Evolutionary conservation across 345 rosid species (phyloP), one percentile per base, ranked within the genome.

Genomic region (Arabidopsis suecica): DNA sequence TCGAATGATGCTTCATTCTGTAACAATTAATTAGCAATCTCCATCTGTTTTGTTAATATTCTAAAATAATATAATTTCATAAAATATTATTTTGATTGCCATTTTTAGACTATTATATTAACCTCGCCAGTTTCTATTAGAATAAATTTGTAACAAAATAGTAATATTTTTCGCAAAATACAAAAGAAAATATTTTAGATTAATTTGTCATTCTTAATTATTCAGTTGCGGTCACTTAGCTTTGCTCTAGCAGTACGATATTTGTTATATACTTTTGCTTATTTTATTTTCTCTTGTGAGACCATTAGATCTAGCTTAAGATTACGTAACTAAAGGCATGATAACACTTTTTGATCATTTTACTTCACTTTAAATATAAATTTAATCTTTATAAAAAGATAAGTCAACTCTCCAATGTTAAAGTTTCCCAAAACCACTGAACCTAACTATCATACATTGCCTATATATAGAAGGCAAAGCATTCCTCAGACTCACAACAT

Each of bases 371-470:
- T 20, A 11, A 4, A 60, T 5, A 74, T 2, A 25, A 56, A 23
- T 6, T 7, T 45, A 23, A 23, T 13, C 5, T 67, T 59, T 38
- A 38, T 12, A 13, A 37, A 56, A 58, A 34, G 45, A 65, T 47
- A 68, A 64, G 66, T 66, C 78, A 74, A 58, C 18, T n/a, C 20
- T 18, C 78, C 51, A 47, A 66, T 57, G 42, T 65, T 38, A 16
- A 74, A 57, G 34, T 57, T 74, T 57, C 50, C 72, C 60, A 48
- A 9, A 57, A n/a, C 16, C 59, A 34, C 47, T 41, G 48, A 57
- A 53, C 49, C 49, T 36, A 34, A 33, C 4, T 56, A 25, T 20
- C 66, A 57, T n/a, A 65, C 16, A 42, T 2, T 47, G 44, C 44
- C 53, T 66, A 47, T 66, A 66, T 66, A 74, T 48, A 18, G n/a